Conservation (phyloP, 441 rosid species). For the Lepidium campestre region DNA sequence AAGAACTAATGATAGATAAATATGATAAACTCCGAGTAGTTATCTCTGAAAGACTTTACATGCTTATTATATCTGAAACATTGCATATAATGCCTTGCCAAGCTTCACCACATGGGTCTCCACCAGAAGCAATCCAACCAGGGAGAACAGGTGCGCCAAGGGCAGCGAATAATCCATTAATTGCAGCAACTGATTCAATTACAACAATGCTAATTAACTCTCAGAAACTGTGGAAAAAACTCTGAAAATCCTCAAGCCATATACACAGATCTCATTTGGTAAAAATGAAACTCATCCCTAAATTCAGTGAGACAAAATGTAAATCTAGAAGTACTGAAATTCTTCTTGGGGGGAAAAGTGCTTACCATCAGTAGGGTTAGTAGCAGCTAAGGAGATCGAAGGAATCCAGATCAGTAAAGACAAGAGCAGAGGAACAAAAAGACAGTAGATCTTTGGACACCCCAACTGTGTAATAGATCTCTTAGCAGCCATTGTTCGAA, state of each 20-base stretch:
- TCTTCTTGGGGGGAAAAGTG: not conserved
- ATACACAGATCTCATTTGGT: slow-evolving; percentile 12
- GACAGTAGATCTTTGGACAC: slow-evolving; percentile 43
- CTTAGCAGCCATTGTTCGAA: slow-evolving; percentile 44
- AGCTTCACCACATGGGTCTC: slow-evolving; percentile 91
- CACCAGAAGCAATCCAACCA: slow-evolving; percentile 85
- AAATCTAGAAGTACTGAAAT: slow-evolving; percentile 4
- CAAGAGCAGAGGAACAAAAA: slow-evolving; percentile 35
- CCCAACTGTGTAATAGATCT: slow-evolving; percentile 44
- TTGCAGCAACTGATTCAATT: slow-evolving; percentile 72
- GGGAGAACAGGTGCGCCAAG: slow-evolving; percentile 76
- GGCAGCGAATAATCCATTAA: slow-evolving; percentile 62
- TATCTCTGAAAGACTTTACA: slow-evolving; percentile 36
- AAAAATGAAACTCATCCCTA: not conserved
- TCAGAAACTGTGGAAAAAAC: not conserved
- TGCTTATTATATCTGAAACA: slow-evolving; percentile 52
- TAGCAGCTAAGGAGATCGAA: slow-evolving; percentile 49
- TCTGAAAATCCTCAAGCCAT: not conserved
- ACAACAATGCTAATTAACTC: slow-evolving; percentile 40
- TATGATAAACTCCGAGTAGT: not conserved
- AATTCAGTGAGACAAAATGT: slow-evolving; percentile 3
- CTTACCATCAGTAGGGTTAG: slow-evolving; percentile 81
- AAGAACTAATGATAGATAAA: not conserved
- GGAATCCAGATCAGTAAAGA: slow-evolving; percentile 54
- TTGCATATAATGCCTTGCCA: slow-evolving; percentile 94